These are phyloP conservation scores for Xylaria intraflava DNA, from an alignment of 495 filamentous ascomycete species.

Conservation along the genomic window DNA sequence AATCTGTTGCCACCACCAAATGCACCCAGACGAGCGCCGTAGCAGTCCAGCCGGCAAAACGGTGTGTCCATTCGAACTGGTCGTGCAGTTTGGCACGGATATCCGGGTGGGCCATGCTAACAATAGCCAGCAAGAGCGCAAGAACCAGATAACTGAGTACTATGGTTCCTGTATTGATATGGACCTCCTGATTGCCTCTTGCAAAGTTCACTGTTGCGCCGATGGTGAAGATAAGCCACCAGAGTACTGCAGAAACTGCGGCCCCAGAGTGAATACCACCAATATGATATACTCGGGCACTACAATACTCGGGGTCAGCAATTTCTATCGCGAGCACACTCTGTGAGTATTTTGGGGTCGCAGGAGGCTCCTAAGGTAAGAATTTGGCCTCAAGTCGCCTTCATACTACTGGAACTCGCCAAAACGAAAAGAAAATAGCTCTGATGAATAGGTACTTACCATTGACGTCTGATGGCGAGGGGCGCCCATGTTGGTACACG, in stretches of 20 bases:
- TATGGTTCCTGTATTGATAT: slow-evolving; percentile 14
- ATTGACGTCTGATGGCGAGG: slow-evolving; percentile 49
- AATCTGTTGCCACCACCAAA: slow-evolving; percentile 31
- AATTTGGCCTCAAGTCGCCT: too few species aligned
- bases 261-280: slow-evolving; percentile 62
- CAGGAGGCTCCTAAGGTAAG: too few species aligned
- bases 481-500: slow-evolving; percentile 52
- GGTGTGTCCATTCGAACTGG: slow-evolving; percentile 51
- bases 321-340: too few species aligned
- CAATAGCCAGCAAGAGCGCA: slow-evolving; percentile 23
- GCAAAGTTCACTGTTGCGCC: slow-evolving; percentile 40
- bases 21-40: slow-evolving; percentile 48
- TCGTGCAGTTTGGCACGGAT: slow-evolving; percentile 46
- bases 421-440: not conserved
- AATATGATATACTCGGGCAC: slow-evolving; percentile 57
- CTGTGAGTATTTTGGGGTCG: too few species aligned
- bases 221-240: slow-evolving; percentile 55
- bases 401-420: not conserved
- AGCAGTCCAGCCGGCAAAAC: slow-evolving; percentile 51
- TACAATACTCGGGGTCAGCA: not conserved
- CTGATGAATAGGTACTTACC: slow-evolving; percentile 8
- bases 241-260: slow-evolving; percentile 51
- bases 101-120: slow-evolving; percentile 33
- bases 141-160: slow-evolving; percentile 26
- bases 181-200: slow-evolving; percentile 24